These are phyloP conservation scores for Irpex sp. DNA, from an alignment of 1,284 basidiomycete species.

Conservation along the genomic window DNA sequence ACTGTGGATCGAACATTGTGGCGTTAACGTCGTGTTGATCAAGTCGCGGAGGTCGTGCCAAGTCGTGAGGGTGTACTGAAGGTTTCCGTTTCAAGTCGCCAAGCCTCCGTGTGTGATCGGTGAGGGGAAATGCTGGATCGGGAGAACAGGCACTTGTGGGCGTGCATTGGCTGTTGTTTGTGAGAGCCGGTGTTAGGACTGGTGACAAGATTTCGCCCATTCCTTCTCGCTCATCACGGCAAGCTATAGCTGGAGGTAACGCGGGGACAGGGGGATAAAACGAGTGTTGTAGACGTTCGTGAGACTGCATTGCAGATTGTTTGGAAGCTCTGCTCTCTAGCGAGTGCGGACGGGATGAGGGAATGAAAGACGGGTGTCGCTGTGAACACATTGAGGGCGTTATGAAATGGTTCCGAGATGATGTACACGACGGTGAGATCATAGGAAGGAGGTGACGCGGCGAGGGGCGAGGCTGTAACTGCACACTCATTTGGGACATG, in stretches of 20 bases:
- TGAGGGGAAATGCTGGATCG: background rate
- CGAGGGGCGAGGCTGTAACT: background rate
- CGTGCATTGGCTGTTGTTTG: background rate
- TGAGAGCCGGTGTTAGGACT: background rate
- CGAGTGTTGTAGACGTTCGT: background rate
- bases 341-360: background rate
- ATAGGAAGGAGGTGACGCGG: background rate
- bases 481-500: background rate
- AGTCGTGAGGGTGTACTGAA: background rate
- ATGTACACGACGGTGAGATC: background rate
- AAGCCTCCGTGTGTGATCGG: background rate
- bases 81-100: background rate
- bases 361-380: background rate
- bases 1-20: background rate
- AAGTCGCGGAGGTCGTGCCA: background rate
- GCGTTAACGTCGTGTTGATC: background rate
- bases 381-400: background rate
- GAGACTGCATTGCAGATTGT: background rate
- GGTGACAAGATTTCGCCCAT: background rate
- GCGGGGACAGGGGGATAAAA: background rate
- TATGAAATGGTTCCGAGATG: background rate
- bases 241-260: background rate
- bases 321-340: background rate
- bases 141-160: background rate
- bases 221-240: background rate